Percentiles rank a stretch among this genome's conserved stretches.
These are phyloP conservation scores for Leucocoprinus sp. DNA, from an alignment of 768 basidiomycete genomes.

Conservation along the genomic window DNA sequence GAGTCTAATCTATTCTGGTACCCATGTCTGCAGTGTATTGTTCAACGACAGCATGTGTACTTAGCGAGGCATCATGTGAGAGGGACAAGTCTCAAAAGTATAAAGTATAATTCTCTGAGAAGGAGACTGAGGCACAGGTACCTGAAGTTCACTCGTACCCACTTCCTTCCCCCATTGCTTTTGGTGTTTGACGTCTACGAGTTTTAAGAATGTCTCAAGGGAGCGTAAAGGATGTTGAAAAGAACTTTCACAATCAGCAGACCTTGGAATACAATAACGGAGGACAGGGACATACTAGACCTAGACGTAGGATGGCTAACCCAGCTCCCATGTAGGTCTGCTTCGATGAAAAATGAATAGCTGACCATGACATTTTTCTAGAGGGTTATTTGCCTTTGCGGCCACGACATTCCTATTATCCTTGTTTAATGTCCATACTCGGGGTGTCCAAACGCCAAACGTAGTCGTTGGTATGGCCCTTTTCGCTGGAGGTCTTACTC, in stretches of 20 bases:
- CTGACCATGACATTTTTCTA: slow-evolving; percentile 7
- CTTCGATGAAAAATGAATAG: not conserved
- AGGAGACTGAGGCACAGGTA: not conserved
- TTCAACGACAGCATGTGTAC: too few species aligned
- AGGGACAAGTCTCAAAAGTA: not conserved
- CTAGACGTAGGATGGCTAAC: slow-evolving; percentile 43
- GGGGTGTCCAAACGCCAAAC: slow-evolving; percentile 43
- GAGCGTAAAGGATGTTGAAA: slow-evolving; percentile 26
- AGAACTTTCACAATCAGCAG: slow-evolving; percentile 15
- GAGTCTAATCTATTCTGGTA: too few species aligned
- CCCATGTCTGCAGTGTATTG: too few species aligned
- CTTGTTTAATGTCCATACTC: slow-evolving; percentile 51
- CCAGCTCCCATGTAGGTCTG: slow-evolving; percentile 46
- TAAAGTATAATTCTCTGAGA: not conserved
- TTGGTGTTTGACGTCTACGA: not conserved
- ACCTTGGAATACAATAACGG: slow-evolving; percentile 15
- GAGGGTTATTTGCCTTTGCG: slow-evolving; percentile 30
- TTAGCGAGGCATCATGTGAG: too few species aligned
- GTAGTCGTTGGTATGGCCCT: slow-evolving; percentile 72
- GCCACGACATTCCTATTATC: slow-evolving; percentile 63
- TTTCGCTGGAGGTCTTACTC: slow-evolving; percentile 67
- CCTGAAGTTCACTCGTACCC: too few species aligned
- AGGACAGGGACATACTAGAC: slow-evolving; percentile 11
- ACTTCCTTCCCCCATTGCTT: not conserved
- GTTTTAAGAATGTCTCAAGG: slow-evolving; percentile 16